A percentile compares a stretch with the other conserved stretches of the same genome.
These are phyloP conservation scores for Pythium aristosporum DNA, from an alignment of 352 stramenopile species.

Conservation along the genomic window DNA sequence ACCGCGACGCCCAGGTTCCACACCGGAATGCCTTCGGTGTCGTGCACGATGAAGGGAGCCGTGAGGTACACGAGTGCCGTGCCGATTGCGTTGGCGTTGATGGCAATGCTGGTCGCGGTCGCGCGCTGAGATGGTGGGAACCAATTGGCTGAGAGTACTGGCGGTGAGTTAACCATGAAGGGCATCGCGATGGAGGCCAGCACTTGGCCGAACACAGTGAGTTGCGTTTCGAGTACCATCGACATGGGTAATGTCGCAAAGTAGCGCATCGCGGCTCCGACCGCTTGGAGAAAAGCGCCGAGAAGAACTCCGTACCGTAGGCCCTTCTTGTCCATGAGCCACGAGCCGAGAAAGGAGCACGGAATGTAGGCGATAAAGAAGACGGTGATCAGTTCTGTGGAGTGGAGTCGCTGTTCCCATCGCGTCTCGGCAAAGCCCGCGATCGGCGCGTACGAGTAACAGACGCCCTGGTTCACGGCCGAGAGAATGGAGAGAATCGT, in stretches of 20 bases:
- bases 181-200: slow-evolving; percentile 69
- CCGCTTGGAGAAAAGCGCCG: slow-evolving; percentile 50
- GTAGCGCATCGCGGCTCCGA: slow-evolving; percentile 45
- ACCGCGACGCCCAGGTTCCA: slow-evolving; percentile 53
- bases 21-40: slow-evolving; percentile 28
- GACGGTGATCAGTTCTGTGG: slow-evolving; percentile 71
- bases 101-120: slow-evolving; percentile 65
- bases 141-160: slow-evolving; percentile 72
- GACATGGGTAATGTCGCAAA: slow-evolving; percentile 31
- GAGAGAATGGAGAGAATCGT: slow-evolving; percentile 58
- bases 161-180: slow-evolving; percentile 86
- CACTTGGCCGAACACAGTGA: slow-evolving; percentile 60
- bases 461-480: slow-evolving; percentile 69
- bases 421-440: slow-evolving; percentile 55
- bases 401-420: slow-evolving; percentile 61
- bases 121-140: slow-evolving; percentile 65
- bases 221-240: slow-evolving; percentile 29
- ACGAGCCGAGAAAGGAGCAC: slow-evolving; percentile 73
- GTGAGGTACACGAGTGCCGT: slow-evolving; percentile 61
- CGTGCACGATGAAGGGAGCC: slow-evolving; percentile 48
- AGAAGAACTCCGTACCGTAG: slow-evolving; percentile 64
- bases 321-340: slow-evolving; percentile 78
- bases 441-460: slow-evolving; percentile 77
- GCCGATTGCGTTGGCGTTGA: slow-evolving; percentile 75
- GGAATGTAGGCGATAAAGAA: slow-evolving; percentile 80